Evolutionary conservation across 768 basidiomycete genomes (phyloP).

Genomic region (Candolleomyces aberdarensis): DNA sequence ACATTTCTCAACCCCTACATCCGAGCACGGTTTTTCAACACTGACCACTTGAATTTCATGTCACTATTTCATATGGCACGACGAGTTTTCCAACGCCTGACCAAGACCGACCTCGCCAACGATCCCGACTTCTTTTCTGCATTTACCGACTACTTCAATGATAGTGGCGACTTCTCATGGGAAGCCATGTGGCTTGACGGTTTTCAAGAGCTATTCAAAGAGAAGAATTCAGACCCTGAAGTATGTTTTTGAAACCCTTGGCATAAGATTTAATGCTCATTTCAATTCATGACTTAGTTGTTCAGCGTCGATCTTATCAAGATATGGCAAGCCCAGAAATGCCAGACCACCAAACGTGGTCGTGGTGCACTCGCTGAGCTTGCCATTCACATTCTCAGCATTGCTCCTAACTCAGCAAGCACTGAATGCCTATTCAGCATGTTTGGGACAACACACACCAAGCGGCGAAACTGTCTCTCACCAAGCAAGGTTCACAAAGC

Average conservation of each 20-base stretch:
- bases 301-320: background rate
- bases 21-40: conserved; percentile 3
- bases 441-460: conserved; percentile 24
- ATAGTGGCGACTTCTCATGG: background rate
- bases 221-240: conserved; percentile 5
- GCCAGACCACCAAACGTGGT: conserved; percentile 2
- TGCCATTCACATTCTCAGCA: conserved; percentile 21
- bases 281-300: background rate
- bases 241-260: background rate
- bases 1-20: conserved; percentile 31
- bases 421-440: conserved; percentile 25
- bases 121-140: background rate
- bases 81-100: conserved; percentile 1
- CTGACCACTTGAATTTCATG: background rate
- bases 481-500: conserved; percentile 2
- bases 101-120: background rate
- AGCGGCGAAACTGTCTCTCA: conserved; percentile 16
- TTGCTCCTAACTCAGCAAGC: conserved; percentile 26
- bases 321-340: conserved; percentile 2
- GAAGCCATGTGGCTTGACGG: background rate
- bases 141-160: background rate
- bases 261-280: background rate
- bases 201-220: background rate
- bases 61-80: conserved; percentile 6
- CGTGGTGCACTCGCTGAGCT: conserved; percentile 7